Evolutionary conservation across 1,284 basidiomycete genomes (phyloP), one percentile per base, ranked within the genome.

Genomic region (Mycosarcoma mackinlayi): DNA sequence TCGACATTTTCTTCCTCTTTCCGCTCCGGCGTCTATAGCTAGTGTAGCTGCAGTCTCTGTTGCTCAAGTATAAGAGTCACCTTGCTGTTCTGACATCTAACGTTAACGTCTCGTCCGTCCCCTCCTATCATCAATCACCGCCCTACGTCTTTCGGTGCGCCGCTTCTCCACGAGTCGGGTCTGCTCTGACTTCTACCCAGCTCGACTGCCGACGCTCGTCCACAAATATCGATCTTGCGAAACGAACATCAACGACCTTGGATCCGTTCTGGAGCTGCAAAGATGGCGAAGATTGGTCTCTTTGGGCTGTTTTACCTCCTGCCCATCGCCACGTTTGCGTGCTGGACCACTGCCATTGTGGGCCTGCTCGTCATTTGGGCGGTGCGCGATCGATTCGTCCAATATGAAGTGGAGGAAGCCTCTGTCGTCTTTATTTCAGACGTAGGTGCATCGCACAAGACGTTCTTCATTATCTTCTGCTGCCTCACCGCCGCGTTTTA

Each of bases 351-450:
- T 5, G 58, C 72, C 42, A 70, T 79, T 27, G 58, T 80, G 45
- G 76, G 75, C 23, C 70, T 85, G 10, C 63, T 85, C 25, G 77
- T 70, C 7, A 54, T 85, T 0, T 86, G 85, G 85, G 81, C 80
- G 1, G 37, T 38, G n/a, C 35, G 47, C 7, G 77, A 79, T 27
- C 82, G 81, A 11, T 85, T 84, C 65, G 77, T 79, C 7, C 58
- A 80, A 45, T 85, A 85, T 64, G 52, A 75, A 79, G 13, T 3
- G 10, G 47, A 82, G 30, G 83, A 85, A 53, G 83, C 84, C 0
- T 73, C 53, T 11, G 76, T 85, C 25, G 84, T 85, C 9, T 86
- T 84, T 63, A 84, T 86, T 63, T 83, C 81, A n/a, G 83, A 86
- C 71, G 83, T 85, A 10, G 85, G 85, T 3, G 85, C 84, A 3